phyloP scores from a whole-genome alignment of 2,329 filamentous ascomycete genomes.

The Fusarium chaquense region DNA sequence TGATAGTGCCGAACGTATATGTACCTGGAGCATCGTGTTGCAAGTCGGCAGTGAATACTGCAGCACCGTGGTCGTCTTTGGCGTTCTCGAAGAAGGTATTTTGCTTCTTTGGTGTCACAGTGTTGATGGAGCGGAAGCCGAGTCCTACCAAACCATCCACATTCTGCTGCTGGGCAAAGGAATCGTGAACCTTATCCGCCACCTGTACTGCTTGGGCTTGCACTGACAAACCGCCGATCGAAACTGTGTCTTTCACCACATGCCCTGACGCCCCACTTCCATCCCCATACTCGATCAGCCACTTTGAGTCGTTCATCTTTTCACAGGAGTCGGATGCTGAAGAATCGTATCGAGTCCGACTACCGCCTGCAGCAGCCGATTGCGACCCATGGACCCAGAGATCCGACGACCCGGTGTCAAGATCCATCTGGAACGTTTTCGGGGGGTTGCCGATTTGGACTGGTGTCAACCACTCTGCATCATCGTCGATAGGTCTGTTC shows the following conservation, averaged over 20 bases:
- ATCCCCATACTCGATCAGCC: conserved; percentile 61
- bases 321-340: conserved; percentile 54
- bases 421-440: conserved; percentile 57
- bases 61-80: conserved; percentile 26
- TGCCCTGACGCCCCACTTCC: conserved; percentile 57
- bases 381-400: conserved; percentile 63
- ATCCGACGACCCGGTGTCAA: conserved; percentile 62
- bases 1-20: conserved; percentile 81
- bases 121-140: conserved; percentile 59
- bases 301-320: conserved; percentile 53
- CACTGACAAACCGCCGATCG: conserved; percentile 57
- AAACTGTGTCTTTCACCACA: conserved; percentile 59
- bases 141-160: conserved; percentile 60
- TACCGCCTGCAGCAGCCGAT: conserved; percentile 53
- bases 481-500: conserved; percentile 48
- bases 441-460: conserved; percentile 58
- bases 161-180: conserved; percentile 55
- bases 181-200: conserved; percentile 55
- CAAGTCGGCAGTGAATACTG: conserved; percentile 77
- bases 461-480: conserved; percentile 55
- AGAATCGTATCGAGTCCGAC: conserved; percentile 56
- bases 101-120: conserved; percentile 55
- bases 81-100: conserved; percentile 59
- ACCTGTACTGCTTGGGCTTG: conserved; percentile 58
- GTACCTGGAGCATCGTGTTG: conserved; percentile 66